These are phyloP conservation scores for Candida smagusa DNA, from an alignment of 1,139 yeast genomes.

Conservation along the genomic window DNA sequence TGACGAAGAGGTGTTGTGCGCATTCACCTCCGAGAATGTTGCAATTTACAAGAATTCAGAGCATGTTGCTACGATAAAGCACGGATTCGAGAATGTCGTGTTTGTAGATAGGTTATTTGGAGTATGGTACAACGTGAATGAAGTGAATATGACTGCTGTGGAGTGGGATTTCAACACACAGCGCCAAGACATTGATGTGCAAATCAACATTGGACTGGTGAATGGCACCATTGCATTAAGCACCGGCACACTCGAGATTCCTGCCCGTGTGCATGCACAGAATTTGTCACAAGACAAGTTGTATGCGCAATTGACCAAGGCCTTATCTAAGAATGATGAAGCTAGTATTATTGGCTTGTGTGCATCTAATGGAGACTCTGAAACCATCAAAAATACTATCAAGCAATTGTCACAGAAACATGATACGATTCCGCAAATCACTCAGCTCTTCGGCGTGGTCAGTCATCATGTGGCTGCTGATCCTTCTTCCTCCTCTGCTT, in stretches of 20 bases:
- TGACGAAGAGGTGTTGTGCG: slow-evolving; percentile 3
- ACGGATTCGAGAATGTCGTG: slow-evolving; percentile 11
- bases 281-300: slow-evolving; percentile 25
- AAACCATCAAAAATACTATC: slow-evolving; percentile 34
- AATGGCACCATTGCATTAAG: neutral
- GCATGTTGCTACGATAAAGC: slow-evolving; percentile 1
- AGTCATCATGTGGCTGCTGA: slow-evolving; percentile 31
- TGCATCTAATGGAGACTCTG: slow-evolving; percentile 30
- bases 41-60: slow-evolving; percentile 1
- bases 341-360: slow-evolving; percentile 26
- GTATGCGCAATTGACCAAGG: slow-evolving; percentile 17
- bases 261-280: slow-evolving; percentile 12
- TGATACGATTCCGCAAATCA: slow-evolving; percentile 16
- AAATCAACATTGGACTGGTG: neutral
- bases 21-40: neutral
- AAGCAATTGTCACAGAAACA: slow-evolving; percentile 19
- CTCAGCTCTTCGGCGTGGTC: slow-evolving; percentile 32
- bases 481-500: slow-evolving; percentile 28
- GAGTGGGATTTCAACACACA: slow-evolving; percentile 17
- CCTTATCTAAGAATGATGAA: slow-evolving; percentile 11
- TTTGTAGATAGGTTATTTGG: slow-evolving; percentile 14
- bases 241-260: slow-evolving; percentile 6
- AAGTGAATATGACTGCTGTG: slow-evolving; percentile 20
- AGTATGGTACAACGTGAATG: slow-evolving; percentile 39
- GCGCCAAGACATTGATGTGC: slow-evolving; percentile 14